Evolutionary conservation across 306 rosid species (phyloP).

Genomic region (Inga leiocalycina): DNA sequence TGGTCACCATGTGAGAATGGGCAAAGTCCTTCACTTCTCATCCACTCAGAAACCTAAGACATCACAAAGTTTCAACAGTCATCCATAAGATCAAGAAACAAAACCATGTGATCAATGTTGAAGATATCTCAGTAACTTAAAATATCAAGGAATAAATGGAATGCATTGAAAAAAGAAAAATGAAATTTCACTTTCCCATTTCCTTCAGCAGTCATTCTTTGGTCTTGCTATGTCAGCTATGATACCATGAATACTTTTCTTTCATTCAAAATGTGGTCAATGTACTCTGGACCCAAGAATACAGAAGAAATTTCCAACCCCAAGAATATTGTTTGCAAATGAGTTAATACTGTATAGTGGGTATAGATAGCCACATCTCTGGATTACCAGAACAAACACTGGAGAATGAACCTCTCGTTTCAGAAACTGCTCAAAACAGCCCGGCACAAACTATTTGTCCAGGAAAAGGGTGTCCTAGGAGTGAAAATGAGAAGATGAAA

Average conservation of each 20-base stretch:
- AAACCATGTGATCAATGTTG: neutral
- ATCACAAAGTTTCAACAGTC: neutral
- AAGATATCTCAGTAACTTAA: slow-evolving; percentile 4
- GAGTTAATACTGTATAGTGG: neutral
- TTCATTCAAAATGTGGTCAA: neutral
- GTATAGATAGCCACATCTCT: neutral
- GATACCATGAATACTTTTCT: neutral
- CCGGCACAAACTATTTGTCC: neutral
- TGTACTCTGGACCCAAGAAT: neutral
- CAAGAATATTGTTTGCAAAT: neutral
- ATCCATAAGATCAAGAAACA: neutral
- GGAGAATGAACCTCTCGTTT: neutral
- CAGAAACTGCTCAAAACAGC: neutral
- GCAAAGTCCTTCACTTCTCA: slow-evolving; percentile 51
- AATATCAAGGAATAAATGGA: neutral
- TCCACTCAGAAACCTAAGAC: slow-evolving; percentile 74
- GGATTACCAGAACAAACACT: neutral
- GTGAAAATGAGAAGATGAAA: neutral
- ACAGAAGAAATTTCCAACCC: neutral
- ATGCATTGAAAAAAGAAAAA: neutral
- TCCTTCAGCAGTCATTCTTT: neutral
- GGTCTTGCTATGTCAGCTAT: neutral
- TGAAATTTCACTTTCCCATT: neutral
- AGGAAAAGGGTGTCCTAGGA: neutral
- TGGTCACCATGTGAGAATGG: slow-evolving; percentile 45